Evolutionary conservation across 257 asterid genomes (phyloP).

Genomic region (Solanum appendiculatum): DNA sequence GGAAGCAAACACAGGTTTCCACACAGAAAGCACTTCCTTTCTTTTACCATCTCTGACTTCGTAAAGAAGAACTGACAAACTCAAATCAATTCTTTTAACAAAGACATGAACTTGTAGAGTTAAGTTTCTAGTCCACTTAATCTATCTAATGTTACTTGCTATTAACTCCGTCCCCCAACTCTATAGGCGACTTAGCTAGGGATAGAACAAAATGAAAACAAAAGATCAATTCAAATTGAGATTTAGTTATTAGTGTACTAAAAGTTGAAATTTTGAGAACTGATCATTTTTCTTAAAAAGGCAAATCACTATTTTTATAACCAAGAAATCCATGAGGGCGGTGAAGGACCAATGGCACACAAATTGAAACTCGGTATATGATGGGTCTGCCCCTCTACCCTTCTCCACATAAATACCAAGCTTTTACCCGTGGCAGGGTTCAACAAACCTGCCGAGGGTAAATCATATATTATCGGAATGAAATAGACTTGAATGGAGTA

Average conservation of each 20-base stretch:
- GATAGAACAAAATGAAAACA: not conserved
- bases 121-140: not conserved
- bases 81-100: not conserved
- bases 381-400: not conserved
- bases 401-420: not conserved
- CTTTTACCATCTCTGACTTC: not conserved
- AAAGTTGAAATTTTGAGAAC: not conserved
- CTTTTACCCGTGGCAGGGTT: not conserved
- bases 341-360: not conserved
- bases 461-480: not conserved
- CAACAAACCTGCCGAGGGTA: not conserved
- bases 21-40: not conserved
- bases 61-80: not conserved
- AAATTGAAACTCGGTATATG: not conserved
- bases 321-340: not conserved
- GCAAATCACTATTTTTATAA: not conserved
- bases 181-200: not conserved
- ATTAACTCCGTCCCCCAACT: not conserved
- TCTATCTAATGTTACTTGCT: not conserved
- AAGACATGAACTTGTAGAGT: not conserved
- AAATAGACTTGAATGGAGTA: not conserved
- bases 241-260: not conserved
- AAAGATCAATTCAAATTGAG: not conserved
- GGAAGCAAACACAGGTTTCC: not conserved
- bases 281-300: not conserved